Conservation (phyloP, 2,329 filamentous ascomycete genomes). For the Nannizziopsis arthrosporioides region DNA sequence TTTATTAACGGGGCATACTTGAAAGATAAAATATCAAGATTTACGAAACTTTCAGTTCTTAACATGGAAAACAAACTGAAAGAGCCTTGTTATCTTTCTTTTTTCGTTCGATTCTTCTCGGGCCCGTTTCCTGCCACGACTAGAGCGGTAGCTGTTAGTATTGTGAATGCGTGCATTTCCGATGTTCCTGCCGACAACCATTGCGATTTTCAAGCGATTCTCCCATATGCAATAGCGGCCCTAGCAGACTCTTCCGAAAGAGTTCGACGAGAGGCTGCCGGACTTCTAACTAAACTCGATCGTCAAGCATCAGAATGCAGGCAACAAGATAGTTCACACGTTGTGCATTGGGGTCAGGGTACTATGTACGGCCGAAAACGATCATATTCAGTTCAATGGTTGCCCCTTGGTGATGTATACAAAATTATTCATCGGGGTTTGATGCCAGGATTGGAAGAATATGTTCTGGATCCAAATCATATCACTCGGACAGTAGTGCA, state of each 20-base stretch:
- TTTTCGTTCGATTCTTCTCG: constrained; percentile 65
- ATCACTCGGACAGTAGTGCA: constrained; percentile 53
- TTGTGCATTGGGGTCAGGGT: constrained; percentile 48
- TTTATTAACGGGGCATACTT: constrained; percentile 28
- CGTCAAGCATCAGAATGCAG: constrained; percentile 39
- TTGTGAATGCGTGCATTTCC: constrained; percentile 46
- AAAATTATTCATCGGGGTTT: constrained; percentile 56
- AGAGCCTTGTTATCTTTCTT: constrained; percentile 58
- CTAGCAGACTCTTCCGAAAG: constrained; percentile 64
- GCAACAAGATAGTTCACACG: constrained; percentile 26
- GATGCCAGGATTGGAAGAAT: constrained; percentile 72
- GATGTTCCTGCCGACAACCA: constrained; percentile 40
- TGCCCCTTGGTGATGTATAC: constrained; percentile 46
- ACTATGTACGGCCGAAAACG: constrained; percentile 52
- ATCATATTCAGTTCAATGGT: constrained; percentile 42
- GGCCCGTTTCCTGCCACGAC: constrained; percentile 58
- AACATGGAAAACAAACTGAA: constrained; percentile 38
- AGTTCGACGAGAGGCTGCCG: constrained; percentile 63
- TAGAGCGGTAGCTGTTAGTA: constrained; percentile 56
- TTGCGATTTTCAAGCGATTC: constrained; percentile 59
- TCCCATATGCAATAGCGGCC: constrained; percentile 70
- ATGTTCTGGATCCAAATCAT: constrained; percentile 63
- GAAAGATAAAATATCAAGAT: constrained; percentile 23
- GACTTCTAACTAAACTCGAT: constrained; percentile 50
- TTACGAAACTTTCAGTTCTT: constrained; percentile 30